Conservation (phyloP, 2,329 filamentous ascomycete species). For the Exophiala dermatitidis region DNA sequence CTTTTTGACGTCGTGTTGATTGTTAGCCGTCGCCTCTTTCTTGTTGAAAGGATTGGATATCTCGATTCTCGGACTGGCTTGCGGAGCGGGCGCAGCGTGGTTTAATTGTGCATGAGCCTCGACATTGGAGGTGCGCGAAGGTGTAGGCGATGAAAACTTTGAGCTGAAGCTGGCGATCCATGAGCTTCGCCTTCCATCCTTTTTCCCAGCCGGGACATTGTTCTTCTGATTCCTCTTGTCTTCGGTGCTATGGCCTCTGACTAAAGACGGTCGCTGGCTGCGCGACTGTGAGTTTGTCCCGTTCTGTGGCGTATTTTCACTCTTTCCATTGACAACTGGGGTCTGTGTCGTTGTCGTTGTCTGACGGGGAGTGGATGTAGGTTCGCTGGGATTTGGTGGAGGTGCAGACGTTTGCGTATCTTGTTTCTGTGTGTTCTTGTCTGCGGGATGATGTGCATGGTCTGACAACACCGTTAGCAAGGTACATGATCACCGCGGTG, state of each 20-base stretch:
- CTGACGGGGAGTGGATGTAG: constrained; percentile 12
- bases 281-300: neutral
- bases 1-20: constrained; percentile 33
- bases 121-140: constrained; percentile 26
- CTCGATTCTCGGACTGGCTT: constrained; percentile 34
- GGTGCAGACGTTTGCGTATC: constrained; percentile 15
- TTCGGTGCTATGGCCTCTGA: constrained; percentile 14
- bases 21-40: constrained; percentile 33
- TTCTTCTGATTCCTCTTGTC: constrained; percentile 14
- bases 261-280: constrained; percentile 10
- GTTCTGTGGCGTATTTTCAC: constrained; percentile 4
- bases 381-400: constrained; percentile 21
- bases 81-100: constrained; percentile 17
- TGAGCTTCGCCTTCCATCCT: constrained; percentile 58
- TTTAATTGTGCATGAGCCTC: constrained; percentile 2
- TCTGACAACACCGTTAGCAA: constrained; percentile 9
- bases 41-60: constrained; percentile 40
- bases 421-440: constrained; percentile 25
- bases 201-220: constrained; percentile 14
- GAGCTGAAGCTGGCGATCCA: constrained; percentile 93
- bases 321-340: constrained; percentile 11
- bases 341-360: constrained; percentile 24
- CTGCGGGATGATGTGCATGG: constrained; percentile 19
- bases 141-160: constrained; percentile 66
- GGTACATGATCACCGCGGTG: neutral